These are phyloP conservation scores for Colletotrichum salicis DNA, from an alignment of 2,329 filamentous ascomycete genomes.

Conservation along the genomic window DNA sequence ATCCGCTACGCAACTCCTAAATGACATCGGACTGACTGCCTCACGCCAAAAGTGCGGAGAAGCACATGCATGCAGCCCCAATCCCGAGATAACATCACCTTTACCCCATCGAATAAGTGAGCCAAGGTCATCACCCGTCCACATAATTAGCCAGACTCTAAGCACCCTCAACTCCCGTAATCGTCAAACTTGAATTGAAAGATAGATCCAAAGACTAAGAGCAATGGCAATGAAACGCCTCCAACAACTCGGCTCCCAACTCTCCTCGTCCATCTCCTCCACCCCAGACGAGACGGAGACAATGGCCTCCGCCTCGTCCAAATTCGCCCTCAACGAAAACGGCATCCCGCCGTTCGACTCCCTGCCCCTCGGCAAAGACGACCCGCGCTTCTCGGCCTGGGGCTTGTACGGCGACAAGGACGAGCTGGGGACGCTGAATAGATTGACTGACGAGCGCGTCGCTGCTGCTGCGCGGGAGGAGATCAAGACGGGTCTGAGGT, in stretches of 20 bases:
- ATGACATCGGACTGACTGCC: not conserved
- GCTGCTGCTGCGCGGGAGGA: constrained; percentile 59
- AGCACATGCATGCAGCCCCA: not conserved
- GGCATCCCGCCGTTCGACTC: constrained; percentile 59
- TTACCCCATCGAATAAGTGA: too few species aligned
- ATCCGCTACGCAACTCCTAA: not conserved
- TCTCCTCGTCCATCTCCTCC: not conserved
- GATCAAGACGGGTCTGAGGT: constrained; percentile 65
- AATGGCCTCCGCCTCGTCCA: not conserved
- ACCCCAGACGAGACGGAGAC: not conserved
- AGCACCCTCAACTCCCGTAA: not conserved
- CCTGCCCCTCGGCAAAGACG: constrained; percentile 57
- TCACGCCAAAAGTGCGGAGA: not conserved
- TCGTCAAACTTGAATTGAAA: not conserved
- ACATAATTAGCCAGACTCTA: not conserved
- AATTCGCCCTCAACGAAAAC: constrained; percentile 47
- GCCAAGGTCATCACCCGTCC: too few species aligned
- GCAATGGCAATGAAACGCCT: constrained; percentile 8
- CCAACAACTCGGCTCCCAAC: constrained; percentile 5
- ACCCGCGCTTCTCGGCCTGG: constrained; percentile 58
- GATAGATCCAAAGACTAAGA: not conserved
- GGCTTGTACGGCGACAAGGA: constrained; percentile 66
- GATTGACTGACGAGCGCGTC: constrained; percentile 65
- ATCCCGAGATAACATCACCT: not conserved
- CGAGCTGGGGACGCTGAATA: constrained; percentile 70